Base-by-base conservation (phyloP, 106 monocot genomes). In the Dendrobium catenatum region DNA sequence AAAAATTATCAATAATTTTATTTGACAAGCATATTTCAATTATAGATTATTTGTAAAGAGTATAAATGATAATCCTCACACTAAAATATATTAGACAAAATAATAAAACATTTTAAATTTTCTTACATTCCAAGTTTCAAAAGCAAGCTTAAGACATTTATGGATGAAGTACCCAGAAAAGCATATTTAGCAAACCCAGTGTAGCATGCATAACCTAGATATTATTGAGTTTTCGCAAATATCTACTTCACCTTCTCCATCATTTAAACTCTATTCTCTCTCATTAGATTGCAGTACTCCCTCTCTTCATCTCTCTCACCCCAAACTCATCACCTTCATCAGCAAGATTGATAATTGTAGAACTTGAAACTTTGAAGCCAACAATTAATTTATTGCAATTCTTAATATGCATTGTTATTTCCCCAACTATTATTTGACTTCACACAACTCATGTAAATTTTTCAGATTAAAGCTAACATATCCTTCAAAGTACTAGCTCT, bases 91-190 rank as follows among this genome's bases (percentile, higher is more conserved):
- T 73, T 73, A 31, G 41, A 24, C 0, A 37, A 73, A 37, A 31
- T 73, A 73, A 73, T 15, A 40, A 31, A 37, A 73, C 17, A 31
- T 40, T 17, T 73, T 17, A 73, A 73, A 73, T 73, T 73, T 73
- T 40, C 11, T 31, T 73, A 42, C 40, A 73, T 33, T 73, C 13
- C 33, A 73, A 17, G 11, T 40, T 41, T 31, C 73, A 61, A 22
- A 7, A 61, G 20, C n/a, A 61, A 6, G 22, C 61, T 6, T 5
- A n/a, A 61, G 22, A 24, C 20, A 58, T 17, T 0, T 58, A 58
- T 20, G 58, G 0, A 20, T 20, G 5, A 58, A 15, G 22, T 61
- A 22, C 61, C 19, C 61, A 22, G n/a, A 54, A 61, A 7, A 22
- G n/a, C 22, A 8, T 22, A 7, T 19, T 61, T 22, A 61, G 61